Base-by-base conservation (phyloP, 176 grass and related monocot genomes). In the Hordeum marinum region DNA sequence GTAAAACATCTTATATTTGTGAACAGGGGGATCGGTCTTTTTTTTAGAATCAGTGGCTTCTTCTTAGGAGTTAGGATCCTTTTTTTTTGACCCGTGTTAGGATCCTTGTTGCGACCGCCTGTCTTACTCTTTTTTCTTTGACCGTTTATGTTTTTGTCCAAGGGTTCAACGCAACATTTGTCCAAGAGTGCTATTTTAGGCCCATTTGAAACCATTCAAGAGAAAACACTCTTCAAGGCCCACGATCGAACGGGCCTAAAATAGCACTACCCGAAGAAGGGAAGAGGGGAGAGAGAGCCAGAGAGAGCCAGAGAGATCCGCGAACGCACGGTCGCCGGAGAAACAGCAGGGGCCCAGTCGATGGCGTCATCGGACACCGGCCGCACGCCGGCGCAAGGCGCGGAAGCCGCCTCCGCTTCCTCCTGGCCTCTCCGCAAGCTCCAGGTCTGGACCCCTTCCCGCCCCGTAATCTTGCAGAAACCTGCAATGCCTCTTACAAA, bases 381-480 rank as follows among this genome's bases (percentile, higher is more conserved):
- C 52, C 82, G 75, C 81, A 73, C 76, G 55, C 72, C 87, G 78
- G 82, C 77, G 72, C 83, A 84, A 84, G 84, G 72, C 52, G 84
- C 43, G 46, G 89, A 90, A 76, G 50, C 11, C 23, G 66, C 68
- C 24, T 42, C 78, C 40, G 60, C 63, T 21, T 52, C 78, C 42
- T 29, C 54, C 14, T 94, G 91, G 94, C 81, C 89, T 57, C 87
- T 94, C 77, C 86, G 78, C 36, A 93, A 90, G 82, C 87, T 97
- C 78, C 89, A 94, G 91, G 91, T 94, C 77, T 63, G 27, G 36
- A n/a, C 23, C 35, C 61, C 50, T 63, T 18, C 4, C 7, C 45
- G 52, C 63, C 66, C 34, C 35, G 3, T 75, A 68, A 59, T 48
- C 82, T 63, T 65, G 62, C 61, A 37, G 31, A 60, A 83, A 78